Evolutionary conservation across 2,329 filamentous ascomycete genomes (phyloP), one percentile per base, ranked within the genome.

Genomic region (Trichoderma harzianum): DNA sequence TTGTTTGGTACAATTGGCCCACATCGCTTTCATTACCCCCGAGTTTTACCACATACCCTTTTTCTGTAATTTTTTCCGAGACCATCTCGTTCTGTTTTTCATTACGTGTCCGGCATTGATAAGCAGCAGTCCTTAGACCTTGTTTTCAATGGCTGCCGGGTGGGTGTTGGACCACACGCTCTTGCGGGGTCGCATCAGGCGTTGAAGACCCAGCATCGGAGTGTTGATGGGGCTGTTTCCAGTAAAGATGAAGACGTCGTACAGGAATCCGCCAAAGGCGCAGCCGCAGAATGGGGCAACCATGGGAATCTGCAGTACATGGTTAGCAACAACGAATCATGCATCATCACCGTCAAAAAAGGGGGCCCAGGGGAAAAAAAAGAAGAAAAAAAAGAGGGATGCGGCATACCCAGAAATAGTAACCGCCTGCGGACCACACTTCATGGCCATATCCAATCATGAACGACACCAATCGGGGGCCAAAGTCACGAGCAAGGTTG

Each of bases 401-500:
- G n/a, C 39, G 24, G 39, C 83, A 75, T 81, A 90, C 88, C 91
- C 90, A 93, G 78, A 93, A 93, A 77, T 93, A 94, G 77, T 93
- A 92, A 14, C 85, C 85, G 2, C 91, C 90, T 1, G 89, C 87
- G 11, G 84, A 86, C 89, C 90, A 93, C 0, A 93, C 91, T 64
- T 90, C 86, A 63, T 79, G 79, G 1, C 90, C 90, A 77, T 94
- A 93, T 2, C 92, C 92, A 69, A 93, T 76, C 77, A 90, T 87
- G 77, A 89, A 92, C 1, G 88, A 87, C 73, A 92, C 87, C 57
- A 93, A 79, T 12, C 91, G 84, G 11, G 91, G 91, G 1, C 90
- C 90, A 77, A 93, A 92, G 74, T 94, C 92, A 79, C 92, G 86
- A 43, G 91, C 91, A 55, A 92, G 80, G 76, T 93, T 93, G 74